Evolutionary conservation across 208 protist genomes (phyloP).

Genomic region (Acanthamoeba lenticulata): DNA sequence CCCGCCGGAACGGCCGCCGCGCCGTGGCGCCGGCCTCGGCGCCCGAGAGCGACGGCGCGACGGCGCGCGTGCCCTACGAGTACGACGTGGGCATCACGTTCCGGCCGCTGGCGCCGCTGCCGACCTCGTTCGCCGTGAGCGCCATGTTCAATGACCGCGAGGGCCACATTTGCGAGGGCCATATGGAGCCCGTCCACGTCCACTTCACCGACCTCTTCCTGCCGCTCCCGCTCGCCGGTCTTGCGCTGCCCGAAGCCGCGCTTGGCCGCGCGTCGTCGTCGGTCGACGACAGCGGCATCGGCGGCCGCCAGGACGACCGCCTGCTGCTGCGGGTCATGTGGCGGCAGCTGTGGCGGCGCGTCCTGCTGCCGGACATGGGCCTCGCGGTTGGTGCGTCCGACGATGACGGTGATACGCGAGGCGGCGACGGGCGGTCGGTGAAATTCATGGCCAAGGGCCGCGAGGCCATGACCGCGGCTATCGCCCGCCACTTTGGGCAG

Average conservation of each 20-base stretch:
- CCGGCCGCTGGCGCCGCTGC: neutral
- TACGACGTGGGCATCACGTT: constrained; percentile 24
- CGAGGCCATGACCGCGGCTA: neutral
- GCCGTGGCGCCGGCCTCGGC: neutral
- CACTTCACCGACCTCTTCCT: constrained; percentile 59
- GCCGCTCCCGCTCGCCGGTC: neutral
- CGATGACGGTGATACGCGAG: neutral
- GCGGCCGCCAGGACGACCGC: no score
- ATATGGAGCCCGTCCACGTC: constrained; percentile 13
- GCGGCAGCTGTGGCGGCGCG: neutral
- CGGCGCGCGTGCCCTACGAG: neutral
- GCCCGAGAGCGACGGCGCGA: neutral
- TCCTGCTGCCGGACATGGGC: neutral
- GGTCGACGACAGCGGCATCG: neutral
- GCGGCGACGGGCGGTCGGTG: neutral
- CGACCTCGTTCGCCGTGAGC: constrained; percentile 25
- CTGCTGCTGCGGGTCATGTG: neutral
- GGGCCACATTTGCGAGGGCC: constrained; percentile 47
- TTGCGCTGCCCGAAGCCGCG: no score
- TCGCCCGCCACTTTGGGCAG: neutral
- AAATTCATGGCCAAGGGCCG: neutral
- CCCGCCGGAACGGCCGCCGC: neutral
- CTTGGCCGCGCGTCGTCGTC: neutral
- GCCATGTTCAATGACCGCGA: constrained; percentile 49
- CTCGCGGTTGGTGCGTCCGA: neutral